phyloP scores from a whole-genome alignment of 345 rosid species.

The Eucalyptus polybractea region DNA sequence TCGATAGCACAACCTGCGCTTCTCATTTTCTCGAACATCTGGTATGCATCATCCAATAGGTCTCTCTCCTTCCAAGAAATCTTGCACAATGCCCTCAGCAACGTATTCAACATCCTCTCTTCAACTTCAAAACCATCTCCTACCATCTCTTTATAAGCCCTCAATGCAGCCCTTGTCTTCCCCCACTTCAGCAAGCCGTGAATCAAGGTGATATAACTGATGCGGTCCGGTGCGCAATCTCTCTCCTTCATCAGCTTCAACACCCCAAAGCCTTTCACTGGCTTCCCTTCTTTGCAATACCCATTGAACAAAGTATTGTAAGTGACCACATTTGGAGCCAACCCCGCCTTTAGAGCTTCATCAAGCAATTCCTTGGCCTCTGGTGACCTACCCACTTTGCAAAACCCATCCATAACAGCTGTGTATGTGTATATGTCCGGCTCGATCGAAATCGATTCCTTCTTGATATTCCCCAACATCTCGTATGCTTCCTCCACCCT shows the following conservation, averaged over 20 bases:
- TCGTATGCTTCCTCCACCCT: slow-evolving; percentile 53
- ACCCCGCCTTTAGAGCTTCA: slow-evolving; percentile 30
- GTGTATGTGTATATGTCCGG: slow-evolving; percentile 56
- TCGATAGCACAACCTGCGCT: not conserved
- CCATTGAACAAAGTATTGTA: slow-evolving; percentile 53
- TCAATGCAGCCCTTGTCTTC: slow-evolving; percentile 11
- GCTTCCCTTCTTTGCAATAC: slow-evolving; percentile 44
- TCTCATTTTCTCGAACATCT: slow-evolving; percentile 36
- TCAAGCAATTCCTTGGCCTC: slow-evolving; percentile 53
- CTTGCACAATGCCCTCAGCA: slow-evolving; percentile 34
- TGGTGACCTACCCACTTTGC: slow-evolving; percentile 59
- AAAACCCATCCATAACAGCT: slow-evolving; percentile 57
- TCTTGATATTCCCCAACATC: slow-evolving; percentile 21
- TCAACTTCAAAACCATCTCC: slow-evolving; percentile 23
- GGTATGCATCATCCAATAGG: slow-evolving; percentile 18
- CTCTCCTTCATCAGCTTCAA: slow-evolving; percentile 41
- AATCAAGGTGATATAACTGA: slow-evolving; percentile 38
- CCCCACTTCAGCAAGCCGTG: slow-evolving; percentile 48
- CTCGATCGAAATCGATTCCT: not conserved
- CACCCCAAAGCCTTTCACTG: slow-evolving; percentile 26
- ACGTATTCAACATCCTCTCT: slow-evolving; percentile 16
- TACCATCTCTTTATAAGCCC: slow-evolving; percentile 32
- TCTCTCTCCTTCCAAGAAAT: slow-evolving; percentile 14
- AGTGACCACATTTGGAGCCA: slow-evolving; percentile 35
- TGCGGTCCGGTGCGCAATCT: slow-evolving; percentile 30